These are phyloP conservation scores for Plantago coronopus DNA, from an alignment of 305 asterid genomes.

Conservation along the genomic window DNA sequence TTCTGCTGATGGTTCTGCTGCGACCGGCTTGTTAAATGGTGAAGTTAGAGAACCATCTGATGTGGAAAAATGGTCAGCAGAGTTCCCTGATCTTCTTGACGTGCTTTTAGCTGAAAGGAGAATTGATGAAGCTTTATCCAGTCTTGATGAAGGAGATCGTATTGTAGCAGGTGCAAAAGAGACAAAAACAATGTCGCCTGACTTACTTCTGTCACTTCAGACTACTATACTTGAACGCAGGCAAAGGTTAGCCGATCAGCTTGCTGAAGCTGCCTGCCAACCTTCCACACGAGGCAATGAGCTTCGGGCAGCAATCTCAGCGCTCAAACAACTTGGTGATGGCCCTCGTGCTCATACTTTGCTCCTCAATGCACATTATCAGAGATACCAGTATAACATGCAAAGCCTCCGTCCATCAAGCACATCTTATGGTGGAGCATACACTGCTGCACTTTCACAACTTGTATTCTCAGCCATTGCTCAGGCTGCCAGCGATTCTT, in stretches of 20 bases:
- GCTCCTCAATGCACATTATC: constrained; percentile 88
- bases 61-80: constrained; percentile 71
- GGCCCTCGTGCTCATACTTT: constrained; percentile 94
- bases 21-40: constrained; percentile 38
- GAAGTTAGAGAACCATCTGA: constrained; percentile 70
- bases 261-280: constrained; percentile 93
- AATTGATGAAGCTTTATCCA: constrained; percentile 83
- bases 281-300: constrained; percentile 92
- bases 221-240: constrained; percentile 67
- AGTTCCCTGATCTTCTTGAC: constrained; percentile 88
- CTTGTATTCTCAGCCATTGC: constrained; percentile 93
- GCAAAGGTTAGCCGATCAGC: constrained; percentile 89
- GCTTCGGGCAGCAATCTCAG: constrained; percentile 89
- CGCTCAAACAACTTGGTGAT: constrained; percentile 93
- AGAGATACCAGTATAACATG: constrained; percentile 90
- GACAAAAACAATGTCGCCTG: constrained; percentile 43
- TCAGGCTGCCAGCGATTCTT: constrained; percentile 91
- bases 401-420: constrained; percentile 91
- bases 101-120: constrained; percentile 96
- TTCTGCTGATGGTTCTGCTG: constrained; percentile 45
- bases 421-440: constrained; percentile 96
- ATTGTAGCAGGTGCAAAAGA: constrained; percentile 73
- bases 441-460: constrained; percentile 94
- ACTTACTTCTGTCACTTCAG: constrained; percentile 52
- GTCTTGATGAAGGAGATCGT: constrained; percentile 85